Conservation (phyloP, 768 basidiomycete species). For the Podaxis pistillaris region DNA sequence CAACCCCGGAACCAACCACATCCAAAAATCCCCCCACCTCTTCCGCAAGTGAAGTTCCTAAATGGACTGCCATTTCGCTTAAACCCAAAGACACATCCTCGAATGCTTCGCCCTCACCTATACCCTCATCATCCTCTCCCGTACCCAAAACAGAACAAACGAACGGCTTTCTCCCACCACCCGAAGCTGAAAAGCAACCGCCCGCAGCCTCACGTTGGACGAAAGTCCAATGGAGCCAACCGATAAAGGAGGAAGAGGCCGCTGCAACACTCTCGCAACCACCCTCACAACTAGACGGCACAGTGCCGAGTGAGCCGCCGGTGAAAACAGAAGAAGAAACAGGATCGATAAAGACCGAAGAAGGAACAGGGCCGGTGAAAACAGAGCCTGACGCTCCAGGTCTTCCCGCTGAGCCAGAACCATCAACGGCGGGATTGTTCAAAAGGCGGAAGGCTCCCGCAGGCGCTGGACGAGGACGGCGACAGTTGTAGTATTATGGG, state of each 20-base stretch:
- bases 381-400: constrained; percentile 12
- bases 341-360: constrained; percentile 15
- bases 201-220: constrained; percentile 29
- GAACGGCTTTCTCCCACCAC: not conserved
- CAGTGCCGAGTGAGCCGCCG: not conserved
- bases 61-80: constrained; percentile 25
- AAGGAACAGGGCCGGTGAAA: constrained; percentile 14
- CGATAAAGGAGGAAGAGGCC: constrained; percentile 17
- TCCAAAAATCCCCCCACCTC: constrained; percentile 12
- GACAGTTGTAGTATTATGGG: constrained; percentile 19
- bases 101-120: not conserved
- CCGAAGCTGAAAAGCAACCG: constrained; percentile 6
- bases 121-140: not conserved
- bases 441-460: constrained; percentile 32
- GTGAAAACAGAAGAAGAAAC: constrained; percentile 11
- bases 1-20: constrained; percentile 11
- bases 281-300: not conserved
- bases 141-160: not conserved
- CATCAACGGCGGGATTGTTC: constrained; percentile 24
- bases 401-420: constrained; percentile 13
- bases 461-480: constrained; percentile 27
- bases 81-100: constrained; percentile 17
- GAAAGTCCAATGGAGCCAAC: constrained; percentile 30
- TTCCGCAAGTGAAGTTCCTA: constrained; percentile 13
- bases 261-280: not conserved